phyloP scores from a whole-genome alignment of 495 filamentous ascomycete genomes.

The Podospora tetraspora region DNA sequence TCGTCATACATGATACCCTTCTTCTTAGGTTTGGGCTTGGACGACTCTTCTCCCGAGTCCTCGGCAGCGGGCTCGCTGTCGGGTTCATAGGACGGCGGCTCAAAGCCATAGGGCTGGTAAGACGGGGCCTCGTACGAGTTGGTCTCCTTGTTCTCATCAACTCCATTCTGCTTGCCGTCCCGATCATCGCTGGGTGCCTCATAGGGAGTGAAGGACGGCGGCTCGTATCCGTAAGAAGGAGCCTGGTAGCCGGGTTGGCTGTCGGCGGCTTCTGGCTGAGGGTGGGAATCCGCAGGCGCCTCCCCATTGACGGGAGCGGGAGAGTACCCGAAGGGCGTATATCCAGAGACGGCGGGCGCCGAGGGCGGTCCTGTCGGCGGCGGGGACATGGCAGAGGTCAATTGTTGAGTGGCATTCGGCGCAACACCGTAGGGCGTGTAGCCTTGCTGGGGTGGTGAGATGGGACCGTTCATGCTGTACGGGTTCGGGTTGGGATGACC shows the following conservation, averaged over 20 bases:
- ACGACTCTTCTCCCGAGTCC: conserved; percentile 31
- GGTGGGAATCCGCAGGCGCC: not conserved
- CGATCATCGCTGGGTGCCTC: conserved; percentile 30
- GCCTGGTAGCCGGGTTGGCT: conserved; percentile 32
- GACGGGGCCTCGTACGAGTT: conserved; percentile 48
- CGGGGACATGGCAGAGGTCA: conserved; percentile 1
- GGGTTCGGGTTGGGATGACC: conserved; percentile 22
- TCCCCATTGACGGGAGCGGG: conserved; percentile 20
- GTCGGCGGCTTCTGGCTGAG: conserved; percentile 8
- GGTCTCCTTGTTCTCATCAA: conserved; percentile 18
- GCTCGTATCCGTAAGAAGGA: conserved; percentile 40
- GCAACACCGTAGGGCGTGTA: conserved; percentile 29
- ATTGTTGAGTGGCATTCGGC: conserved; percentile 15
- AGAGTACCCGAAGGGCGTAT: conserved; percentile 24
- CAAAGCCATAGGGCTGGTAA: conserved; percentile 47
- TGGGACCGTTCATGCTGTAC: conserved; percentile 30
- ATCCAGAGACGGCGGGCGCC: conserved; percentile 16
- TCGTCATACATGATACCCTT: conserved; percentile 78
- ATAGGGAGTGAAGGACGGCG: conserved; percentile 34
- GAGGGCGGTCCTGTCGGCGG: conserved; percentile 8
- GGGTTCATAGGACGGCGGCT: conserved; percentile 53
- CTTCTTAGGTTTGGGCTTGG: conserved; percentile 57
- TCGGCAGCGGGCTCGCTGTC: conserved; percentile 38
- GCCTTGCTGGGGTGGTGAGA: conserved; percentile 16
- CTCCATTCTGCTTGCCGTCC: conserved; percentile 24